Percentiles rank a stretch among this genome's conserved stretches.
Conservation (phyloP, 2,329 filamentous ascomycete species). For the Dryadomyces sulphureus region DNA sequence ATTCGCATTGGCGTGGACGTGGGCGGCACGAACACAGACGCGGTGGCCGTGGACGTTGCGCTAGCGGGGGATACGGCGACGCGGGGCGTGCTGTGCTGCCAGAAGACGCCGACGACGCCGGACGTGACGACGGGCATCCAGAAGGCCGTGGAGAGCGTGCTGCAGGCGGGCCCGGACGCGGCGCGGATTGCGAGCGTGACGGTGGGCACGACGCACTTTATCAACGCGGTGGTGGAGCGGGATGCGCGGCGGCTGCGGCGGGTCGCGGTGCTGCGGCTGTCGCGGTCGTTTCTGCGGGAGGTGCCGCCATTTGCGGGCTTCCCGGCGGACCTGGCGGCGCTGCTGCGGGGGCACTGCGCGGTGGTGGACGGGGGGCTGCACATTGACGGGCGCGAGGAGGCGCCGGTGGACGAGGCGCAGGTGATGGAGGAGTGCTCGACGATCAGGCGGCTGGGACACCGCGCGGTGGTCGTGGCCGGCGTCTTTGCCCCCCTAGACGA, state of each 20-base stretch:
- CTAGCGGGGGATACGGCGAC: slow-evolving; percentile 16
- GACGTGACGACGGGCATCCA: slow-evolving; percentile 10
- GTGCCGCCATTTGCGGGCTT: slow-evolving; percentile 25
- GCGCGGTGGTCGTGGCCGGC: slow-evolving; percentile 37
- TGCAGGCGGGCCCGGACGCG: slow-evolving; percentile 1
- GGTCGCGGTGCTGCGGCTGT: slow-evolving; percentile 19
- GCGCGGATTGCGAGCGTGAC: slow-evolving; percentile 8
- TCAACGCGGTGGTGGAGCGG: slow-evolving; percentile 13
- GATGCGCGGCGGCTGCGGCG: slow-evolving; percentile 12
- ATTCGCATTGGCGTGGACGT: slow-evolving; percentile 1
- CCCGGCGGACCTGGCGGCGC: slow-evolving; percentile 21
- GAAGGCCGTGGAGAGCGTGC: slow-evolving; percentile 7
- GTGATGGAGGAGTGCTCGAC: slow-evolving; percentile 5
- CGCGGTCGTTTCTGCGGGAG: slow-evolving; percentile 18
- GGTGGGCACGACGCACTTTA: slow-evolving; percentile 13
- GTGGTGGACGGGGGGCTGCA: slow-evolving; percentile 37
- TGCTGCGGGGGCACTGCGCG: slow-evolving; percentile 30
- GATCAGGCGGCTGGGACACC: slow-evolving; percentile 15
- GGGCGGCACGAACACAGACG: slow-evolving; percentile 35
- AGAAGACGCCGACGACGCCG: slow-evolving; percentile 8
- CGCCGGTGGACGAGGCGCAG: slow-evolving; percentile 26
- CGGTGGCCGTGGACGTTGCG: slow-evolving; percentile 30
- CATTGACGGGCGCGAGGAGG: slow-evolving; percentile 32
- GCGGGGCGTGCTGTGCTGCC: slow-evolving; percentile 8
- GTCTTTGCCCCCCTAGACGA: slow-evolving; percentile 45